Evolutionary conservation across 768 basidiomycete species (phyloP).

Genomic region (Rhodotorula paludigena): DNA sequence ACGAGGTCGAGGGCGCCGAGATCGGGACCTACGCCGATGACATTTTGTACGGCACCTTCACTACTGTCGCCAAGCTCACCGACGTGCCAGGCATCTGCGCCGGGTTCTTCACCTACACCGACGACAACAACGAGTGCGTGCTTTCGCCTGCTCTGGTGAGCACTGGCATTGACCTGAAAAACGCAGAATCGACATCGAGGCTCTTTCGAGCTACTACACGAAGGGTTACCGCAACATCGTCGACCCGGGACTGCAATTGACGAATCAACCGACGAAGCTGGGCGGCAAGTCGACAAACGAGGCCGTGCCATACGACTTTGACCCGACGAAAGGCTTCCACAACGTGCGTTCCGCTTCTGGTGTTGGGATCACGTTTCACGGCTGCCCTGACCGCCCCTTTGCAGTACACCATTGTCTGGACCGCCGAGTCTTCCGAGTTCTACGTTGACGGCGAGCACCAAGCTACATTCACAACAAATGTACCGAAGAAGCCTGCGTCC

Average conservation of each 20-base stretch:
- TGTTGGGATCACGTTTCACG: too few species aligned
- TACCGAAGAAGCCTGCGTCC: background rate
- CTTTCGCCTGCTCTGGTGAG: background rate
- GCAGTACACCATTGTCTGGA: constrained; percentile 19
- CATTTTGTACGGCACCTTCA: constrained; percentile 8
- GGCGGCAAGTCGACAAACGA: background rate
- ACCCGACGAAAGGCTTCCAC: constrained; percentile 18
- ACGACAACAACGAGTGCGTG: constrained; percentile 12
- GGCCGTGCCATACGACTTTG: background rate
- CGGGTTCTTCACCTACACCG: constrained; percentile 6
- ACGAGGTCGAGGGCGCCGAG: background rate
- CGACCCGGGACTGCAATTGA: constrained; percentile 3
- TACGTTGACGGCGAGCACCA: constrained; percentile 16
- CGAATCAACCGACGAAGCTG: background rate
- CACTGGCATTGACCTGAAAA: too few species aligned
- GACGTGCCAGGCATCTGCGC: background rate
- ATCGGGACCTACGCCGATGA: background rate
- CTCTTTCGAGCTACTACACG: constrained; percentile 11
- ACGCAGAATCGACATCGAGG: constrained; percentile 11
- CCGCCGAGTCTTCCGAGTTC: background rate
- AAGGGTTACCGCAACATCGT: constrained; percentile 6
- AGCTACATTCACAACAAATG: background rate
- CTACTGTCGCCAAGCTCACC: constrained; percentile 1
- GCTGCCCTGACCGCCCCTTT: background rate
- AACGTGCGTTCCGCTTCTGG: background rate